phyloP scores from a whole-genome alignment of 805 yeast genomes.

The Candida morakotiae region DNA sequence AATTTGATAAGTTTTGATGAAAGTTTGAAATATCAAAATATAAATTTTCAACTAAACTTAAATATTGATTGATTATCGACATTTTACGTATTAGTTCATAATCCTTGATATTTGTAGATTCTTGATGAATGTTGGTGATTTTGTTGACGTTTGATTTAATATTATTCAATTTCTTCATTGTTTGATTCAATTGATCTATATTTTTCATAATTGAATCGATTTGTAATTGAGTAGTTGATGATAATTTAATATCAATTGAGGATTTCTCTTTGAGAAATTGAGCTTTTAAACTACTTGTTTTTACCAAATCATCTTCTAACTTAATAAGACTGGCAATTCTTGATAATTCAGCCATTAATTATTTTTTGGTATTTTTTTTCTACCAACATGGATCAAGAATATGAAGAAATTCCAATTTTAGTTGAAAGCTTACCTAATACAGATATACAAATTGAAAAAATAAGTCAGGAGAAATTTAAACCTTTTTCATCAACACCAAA shows the following conservation, averaged over 20 bases:
- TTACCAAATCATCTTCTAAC: constrained; percentile 51
- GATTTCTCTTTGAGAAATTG: constrained; percentile 67
- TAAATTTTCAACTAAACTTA: constrained; percentile 64
- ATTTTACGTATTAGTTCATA: constrained; percentile 68
- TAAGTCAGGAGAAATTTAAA: not conserved
- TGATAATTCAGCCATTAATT: constrained; percentile 15
- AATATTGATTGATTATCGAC: constrained; percentile 65
- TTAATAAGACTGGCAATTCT: constrained; percentile 37
- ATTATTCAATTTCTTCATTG: constrained; percentile 29
- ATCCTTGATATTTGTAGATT: constrained; percentile 55
- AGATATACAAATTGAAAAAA: not conserved
- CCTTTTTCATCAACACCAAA: constrained; percentile 5
- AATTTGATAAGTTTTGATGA: constrained; percentile 43
- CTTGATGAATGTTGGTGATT: constrained; percentile 51
- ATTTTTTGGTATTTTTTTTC: not conserved
- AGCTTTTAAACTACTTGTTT: constrained; percentile 47
- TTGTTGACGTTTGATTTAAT: constrained; percentile 37
- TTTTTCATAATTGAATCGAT: constrained; percentile 52
- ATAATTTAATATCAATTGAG: constrained; percentile 70
- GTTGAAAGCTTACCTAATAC: not conserved
- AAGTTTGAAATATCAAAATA: constrained; percentile 59
- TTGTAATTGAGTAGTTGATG: constrained; percentile 63
- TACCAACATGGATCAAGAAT: not conserved
- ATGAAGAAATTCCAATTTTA: constrained; percentile 4
- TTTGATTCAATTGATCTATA: constrained; percentile 46